These are phyloP conservation scores for Hypoxylon sp. DNA, from an alignment of 2,329 filamentous ascomycete genomes.

Conservation along the genomic window DNA sequence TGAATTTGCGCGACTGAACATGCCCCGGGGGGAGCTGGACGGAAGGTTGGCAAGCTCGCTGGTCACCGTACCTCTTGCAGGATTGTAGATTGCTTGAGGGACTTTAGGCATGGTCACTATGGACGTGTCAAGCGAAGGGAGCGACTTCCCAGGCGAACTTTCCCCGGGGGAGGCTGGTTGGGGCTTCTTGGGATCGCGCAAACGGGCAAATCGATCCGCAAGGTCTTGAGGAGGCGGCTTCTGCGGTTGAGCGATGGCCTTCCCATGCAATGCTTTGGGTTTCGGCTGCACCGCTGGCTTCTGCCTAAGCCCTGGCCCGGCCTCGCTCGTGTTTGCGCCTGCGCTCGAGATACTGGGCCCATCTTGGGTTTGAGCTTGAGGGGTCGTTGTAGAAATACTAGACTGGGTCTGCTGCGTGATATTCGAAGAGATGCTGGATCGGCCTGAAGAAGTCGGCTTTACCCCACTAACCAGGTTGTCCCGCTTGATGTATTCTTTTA, in stretches of 20 bases:
- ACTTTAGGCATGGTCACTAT: constrained; percentile 70
- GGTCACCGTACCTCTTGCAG: constrained; percentile 74
- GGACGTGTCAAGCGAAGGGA: constrained; percentile 59
- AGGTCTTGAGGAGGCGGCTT: constrained; percentile 57
- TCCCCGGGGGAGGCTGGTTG: constrained; percentile 58
- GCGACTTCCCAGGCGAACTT: constrained; percentile 58
- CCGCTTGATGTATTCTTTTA: constrained; percentile 69
- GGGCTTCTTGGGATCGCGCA: constrained; percentile 55
- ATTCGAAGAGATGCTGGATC: constrained; percentile 35
- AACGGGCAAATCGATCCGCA: constrained; percentile 63
- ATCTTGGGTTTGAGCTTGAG: not conserved
- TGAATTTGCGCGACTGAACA: constrained; percentile 68
- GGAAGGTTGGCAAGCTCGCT: constrained; percentile 71
- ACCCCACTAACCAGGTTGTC: constrained; percentile 71
- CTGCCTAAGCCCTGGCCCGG: constrained; percentile 38
- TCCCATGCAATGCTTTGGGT: constrained; percentile 70
- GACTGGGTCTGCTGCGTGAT: constrained; percentile 6
- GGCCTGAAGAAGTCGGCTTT: constrained; percentile 48
- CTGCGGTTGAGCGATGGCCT: constrained; percentile 56
- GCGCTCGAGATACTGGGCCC: not conserved
- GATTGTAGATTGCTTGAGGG: constrained; percentile 79
- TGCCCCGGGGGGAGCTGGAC: constrained; percentile 68
- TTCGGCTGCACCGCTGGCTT: constrained; percentile 69
- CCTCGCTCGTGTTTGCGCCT: not conserved
- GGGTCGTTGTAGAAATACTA: not conserved